Evolutionary conservation across 306 rosid genomes (phyloP).

Genomic region (Cucurbita ficifolia): DNA sequence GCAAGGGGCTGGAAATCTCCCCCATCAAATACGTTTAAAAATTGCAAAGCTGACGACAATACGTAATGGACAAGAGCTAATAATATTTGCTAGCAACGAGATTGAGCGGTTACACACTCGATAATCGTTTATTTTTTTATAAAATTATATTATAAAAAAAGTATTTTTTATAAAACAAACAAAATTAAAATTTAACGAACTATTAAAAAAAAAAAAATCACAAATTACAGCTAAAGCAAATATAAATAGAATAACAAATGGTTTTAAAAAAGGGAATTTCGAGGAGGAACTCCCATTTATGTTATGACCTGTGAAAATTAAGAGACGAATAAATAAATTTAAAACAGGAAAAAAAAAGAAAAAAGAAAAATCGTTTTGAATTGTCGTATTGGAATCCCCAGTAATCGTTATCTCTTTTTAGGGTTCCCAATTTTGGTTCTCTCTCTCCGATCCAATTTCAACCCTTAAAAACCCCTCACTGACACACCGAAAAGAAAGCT

Average conservation of each 20-base stretch:
- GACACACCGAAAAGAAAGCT: neutral
- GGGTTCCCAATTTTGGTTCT: constrained; percentile 38
- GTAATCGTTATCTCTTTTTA: constrained; percentile 33
- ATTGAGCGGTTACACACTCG: too few relatives aligned
- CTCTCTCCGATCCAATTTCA: constrained; percentile 16
- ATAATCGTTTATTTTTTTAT: too few relatives aligned
- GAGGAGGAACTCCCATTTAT: neutral
- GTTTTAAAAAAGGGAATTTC: neutral
- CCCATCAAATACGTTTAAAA: too few relatives aligned
- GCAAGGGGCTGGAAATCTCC: too few relatives aligned
- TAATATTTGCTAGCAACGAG: too few relatives aligned
- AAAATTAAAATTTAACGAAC: too few relatives aligned
- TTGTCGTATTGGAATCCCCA: neutral
- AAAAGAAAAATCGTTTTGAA: neutral
- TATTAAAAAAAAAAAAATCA: too few relatives aligned
- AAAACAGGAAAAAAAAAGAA: too few relatives aligned
- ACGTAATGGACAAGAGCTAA: too few relatives aligned
- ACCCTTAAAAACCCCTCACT: constrained; percentile 2
- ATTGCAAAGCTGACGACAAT: too few relatives aligned
- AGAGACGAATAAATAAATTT: neutral
- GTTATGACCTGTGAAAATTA: neutral
- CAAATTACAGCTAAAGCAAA: neutral
- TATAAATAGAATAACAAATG: neutral
- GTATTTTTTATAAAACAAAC: too few relatives aligned
- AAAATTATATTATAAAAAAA: too few relatives aligned